phyloP scores from a whole-genome alignment of 768 basidiomycete species.

The Gloeopeniophorella convolvens region DNA sequence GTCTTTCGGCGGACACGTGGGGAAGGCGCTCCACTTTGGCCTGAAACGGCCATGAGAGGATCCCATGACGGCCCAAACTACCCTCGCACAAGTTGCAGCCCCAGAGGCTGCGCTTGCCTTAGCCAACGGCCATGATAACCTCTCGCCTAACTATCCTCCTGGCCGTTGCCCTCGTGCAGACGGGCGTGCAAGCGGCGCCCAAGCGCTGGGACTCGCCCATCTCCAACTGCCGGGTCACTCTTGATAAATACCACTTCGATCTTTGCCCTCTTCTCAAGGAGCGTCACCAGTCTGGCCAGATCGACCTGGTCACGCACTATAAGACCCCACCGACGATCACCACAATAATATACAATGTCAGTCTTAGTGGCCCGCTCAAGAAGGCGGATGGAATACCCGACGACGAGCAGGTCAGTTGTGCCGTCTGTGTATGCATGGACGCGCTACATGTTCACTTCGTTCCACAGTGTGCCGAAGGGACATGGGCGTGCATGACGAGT shows the following conservation, averaged over 20 bases:
- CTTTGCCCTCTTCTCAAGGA: constrained; percentile 27
- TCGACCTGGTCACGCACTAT: constrained; percentile 17
- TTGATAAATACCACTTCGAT: constrained; percentile 20
- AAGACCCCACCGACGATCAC: constrained; percentile 27
- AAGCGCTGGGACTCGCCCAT: background rate
- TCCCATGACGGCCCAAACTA: too few species aligned
- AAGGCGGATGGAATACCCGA: constrained; percentile 21
- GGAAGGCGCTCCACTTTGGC: too few species aligned
- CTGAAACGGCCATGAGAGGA: too few species aligned
- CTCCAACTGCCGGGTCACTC: background rate
- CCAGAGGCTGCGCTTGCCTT: too few species aligned
- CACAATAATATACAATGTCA: constrained; percentile 26
- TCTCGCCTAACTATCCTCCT: background rate
- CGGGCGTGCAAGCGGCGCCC: background rate
- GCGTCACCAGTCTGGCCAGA: constrained; percentile 19
- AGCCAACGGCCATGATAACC: background rate
- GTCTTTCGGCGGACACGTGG: too few species aligned
- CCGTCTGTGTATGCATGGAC: background rate
- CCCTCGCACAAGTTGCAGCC: too few species aligned
- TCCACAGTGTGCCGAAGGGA: constrained; percentile 13
- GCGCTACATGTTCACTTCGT: background rate
- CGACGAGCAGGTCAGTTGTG: constrained; percentile 26
- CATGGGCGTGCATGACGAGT: constrained; percentile 20
- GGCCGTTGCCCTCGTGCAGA: background rate
- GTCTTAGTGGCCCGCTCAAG: constrained; percentile 24